Conservation (phyloP, 805 yeast species). For the Barnettozyma wickerhamii region DNA sequence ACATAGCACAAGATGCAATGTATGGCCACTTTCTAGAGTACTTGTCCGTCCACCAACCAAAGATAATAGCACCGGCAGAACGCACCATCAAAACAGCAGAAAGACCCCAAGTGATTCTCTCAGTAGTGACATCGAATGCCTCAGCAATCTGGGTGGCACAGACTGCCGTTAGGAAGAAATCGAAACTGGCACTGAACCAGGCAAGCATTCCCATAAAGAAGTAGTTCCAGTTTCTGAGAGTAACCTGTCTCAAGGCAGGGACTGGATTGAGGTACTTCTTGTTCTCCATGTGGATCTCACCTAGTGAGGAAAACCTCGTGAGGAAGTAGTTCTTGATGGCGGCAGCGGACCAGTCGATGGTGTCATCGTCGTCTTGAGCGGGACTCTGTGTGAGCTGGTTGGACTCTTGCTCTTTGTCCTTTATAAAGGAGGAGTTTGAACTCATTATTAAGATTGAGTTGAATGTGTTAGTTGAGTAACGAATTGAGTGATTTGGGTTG, state of each 20-base stretch:
- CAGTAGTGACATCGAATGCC: constrained; percentile 40
- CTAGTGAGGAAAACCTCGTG: constrained; percentile 19
- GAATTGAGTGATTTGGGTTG: no score
- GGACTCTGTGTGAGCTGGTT: neutral
- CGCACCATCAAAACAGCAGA: constrained; percentile 72
- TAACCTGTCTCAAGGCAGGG: constrained; percentile 32
- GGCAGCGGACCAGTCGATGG: constrained; percentile 6
- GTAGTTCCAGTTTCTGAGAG: constrained; percentile 44
- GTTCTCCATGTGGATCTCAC: constrained; percentile 18
- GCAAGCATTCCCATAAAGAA: constrained; percentile 54
- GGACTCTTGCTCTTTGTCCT: neutral
- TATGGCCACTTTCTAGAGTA: constrained; percentile 69
- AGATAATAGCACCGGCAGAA: constrained; percentile 63
- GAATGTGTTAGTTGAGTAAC: no score
- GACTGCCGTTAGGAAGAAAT: constrained; percentile 60
- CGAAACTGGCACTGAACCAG: constrained; percentile 65
- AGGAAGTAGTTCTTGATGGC: constrained; percentile 10
- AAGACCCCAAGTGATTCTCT: constrained; percentile 66
- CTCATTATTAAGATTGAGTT: constrained; percentile 1
- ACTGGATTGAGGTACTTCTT: constrained; percentile 37
- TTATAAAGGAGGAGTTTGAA: neutral
- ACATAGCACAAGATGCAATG: constrained; percentile 45
- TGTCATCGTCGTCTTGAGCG: constrained; percentile 2
- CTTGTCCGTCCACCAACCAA: constrained; percentile 59
- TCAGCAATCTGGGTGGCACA: constrained; percentile 49